phyloP scores from a whole-genome alignment of 2,329 filamentous ascomycete species.

The Didymella arachidicola region DNA sequence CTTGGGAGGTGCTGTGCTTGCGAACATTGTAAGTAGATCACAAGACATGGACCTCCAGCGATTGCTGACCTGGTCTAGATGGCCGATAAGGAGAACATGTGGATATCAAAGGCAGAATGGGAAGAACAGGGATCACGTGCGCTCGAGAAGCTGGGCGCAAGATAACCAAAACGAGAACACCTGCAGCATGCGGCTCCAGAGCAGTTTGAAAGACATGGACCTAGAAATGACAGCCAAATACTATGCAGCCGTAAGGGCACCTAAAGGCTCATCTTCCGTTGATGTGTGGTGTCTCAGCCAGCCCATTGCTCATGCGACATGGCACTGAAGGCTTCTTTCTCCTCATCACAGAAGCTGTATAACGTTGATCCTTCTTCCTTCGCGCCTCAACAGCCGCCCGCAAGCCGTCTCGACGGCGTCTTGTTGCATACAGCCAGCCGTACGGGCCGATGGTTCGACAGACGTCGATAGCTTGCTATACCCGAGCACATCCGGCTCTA shows the following conservation, averaged over 20 bases:
- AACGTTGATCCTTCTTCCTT: conserved; percentile 13
- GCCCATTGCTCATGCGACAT: conserved; percentile 5
- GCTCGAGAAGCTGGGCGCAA: conserved; percentile 90
- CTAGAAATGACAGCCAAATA: conserved; percentile 23
- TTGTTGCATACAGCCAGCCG: neutral
- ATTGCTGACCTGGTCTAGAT: conserved; percentile 62
- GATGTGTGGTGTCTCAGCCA: neutral
- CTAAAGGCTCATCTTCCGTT: neutral
- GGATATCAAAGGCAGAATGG: conserved; percentile 98
- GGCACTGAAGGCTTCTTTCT: neutral
- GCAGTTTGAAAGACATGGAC: conserved; percentile 17
- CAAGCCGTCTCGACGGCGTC: neutral
- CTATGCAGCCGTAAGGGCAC: conserved; percentile 9
- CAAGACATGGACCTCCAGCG: neutral
- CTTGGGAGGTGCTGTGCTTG: conserved; percentile 91
- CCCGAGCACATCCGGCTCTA: conserved; percentile 1
- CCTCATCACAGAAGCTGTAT: conserved; percentile 6
- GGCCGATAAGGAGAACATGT: conserved; percentile 99
- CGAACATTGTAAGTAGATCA: conserved; percentile 74
- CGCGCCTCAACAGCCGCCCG: conserved; percentile 10
- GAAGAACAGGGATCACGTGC: conserved; percentile 85
- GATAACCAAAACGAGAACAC: conserved; percentile 59
- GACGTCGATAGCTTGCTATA: conserved; percentile 1
- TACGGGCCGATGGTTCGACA: neutral
- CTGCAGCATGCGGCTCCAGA: conserved; percentile 18